Evolutionary conservation across 179 eudicot species (phyloP).

Genomic region (Amaranthus tricolor): DNA sequence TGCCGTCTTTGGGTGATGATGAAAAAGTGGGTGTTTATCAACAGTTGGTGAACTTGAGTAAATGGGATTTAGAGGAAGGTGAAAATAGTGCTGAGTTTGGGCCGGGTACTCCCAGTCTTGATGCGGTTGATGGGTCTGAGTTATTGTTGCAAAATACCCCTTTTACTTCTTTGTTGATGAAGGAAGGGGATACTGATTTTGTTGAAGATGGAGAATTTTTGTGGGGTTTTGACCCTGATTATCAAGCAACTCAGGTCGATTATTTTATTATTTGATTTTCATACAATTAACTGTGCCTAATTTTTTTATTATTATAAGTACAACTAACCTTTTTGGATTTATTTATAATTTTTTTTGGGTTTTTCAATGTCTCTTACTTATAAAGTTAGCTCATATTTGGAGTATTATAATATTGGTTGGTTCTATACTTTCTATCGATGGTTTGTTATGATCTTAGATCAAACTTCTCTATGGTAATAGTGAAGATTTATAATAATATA

Average conservation of each 20-base stretch:
- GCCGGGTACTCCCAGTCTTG: slow-evolving; percentile 32
- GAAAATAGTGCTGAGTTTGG: slow-evolving; percentile 23
- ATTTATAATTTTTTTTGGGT: background rate
- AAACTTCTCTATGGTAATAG: background rate
- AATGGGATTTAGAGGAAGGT: slow-evolving; percentile 26
- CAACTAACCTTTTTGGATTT: background rate
- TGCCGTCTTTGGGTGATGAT: slow-evolving; percentile 23
- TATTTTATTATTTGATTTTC: background rate
- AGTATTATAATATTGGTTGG: no score
- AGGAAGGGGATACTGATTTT: slow-evolving; percentile 15
- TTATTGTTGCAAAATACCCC: slow-evolving; percentile 6
- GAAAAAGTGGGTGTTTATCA: slow-evolving; percentile 14
- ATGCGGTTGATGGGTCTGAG: slow-evolving; percentile 15
- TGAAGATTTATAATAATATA: no score
- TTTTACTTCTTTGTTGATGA: slow-evolving; percentile 28
- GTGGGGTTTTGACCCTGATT: slow-evolving; percentile 34
- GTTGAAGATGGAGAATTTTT: slow-evolving; percentile 25
- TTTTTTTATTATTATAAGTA: background rate
- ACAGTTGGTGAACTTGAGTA: slow-evolving; percentile 24
- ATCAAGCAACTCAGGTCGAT: slow-evolving; percentile 27
- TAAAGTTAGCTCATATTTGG: background rate
- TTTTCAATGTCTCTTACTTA: background rate
- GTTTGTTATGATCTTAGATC: background rate
- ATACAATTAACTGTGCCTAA: no score
- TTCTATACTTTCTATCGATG: background rate